A percentile compares a stretch with the other conserved stretches of the same genome.
Evolutionary conservation across 345 rosid genomes (phyloP).

Genomic region (Turritis glabra): DNA sequence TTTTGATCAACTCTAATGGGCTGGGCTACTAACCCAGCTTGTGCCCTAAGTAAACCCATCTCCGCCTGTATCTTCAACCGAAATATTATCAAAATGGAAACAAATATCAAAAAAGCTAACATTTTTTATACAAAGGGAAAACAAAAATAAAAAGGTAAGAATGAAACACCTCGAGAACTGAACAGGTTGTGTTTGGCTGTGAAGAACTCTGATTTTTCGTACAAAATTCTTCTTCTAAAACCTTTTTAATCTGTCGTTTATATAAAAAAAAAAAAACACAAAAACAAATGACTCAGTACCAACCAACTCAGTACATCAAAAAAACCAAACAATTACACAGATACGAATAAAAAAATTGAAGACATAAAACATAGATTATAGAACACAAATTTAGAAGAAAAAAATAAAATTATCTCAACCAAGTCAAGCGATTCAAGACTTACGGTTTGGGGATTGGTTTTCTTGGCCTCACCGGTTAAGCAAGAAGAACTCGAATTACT

Average conservation of each 20-base stretch:
- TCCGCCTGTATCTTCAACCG: conserved; percentile 26
- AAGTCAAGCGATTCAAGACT: neutral
- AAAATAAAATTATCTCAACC: too few relatives aligned
- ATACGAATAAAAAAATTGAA: too few relatives aligned
- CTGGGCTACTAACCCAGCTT: conserved; percentile 24
- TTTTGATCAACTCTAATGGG: conserved; percentile 3
- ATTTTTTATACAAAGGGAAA: neutral
- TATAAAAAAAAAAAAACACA: neutral
- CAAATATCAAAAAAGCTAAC: neutral
- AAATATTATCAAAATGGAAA: conserved; percentile 12
- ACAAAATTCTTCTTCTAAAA: neutral
- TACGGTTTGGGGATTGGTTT: conserved; percentile 18
- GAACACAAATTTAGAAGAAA: too few relatives aligned
- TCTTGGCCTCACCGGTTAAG: conserved; percentile 37
- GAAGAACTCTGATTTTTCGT: neutral
- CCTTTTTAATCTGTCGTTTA: neutral
- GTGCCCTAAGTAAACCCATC: conserved; percentile 16
- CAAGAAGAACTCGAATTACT: conserved; percentile 34
- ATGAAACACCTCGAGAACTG: conserved; percentile 11
- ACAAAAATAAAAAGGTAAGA: neutral
- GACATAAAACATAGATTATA: too few relatives aligned
- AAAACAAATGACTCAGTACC: neutral
- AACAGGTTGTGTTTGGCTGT: conserved; percentile 9
- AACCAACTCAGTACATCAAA: neutral
- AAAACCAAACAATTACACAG: too few relatives aligned